Evolutionary conservation across 2,329 filamentous ascomycete genomes (phyloP), one percentile per base, ranked within the genome.

Genomic region (Penicillium sp.): DNA sequence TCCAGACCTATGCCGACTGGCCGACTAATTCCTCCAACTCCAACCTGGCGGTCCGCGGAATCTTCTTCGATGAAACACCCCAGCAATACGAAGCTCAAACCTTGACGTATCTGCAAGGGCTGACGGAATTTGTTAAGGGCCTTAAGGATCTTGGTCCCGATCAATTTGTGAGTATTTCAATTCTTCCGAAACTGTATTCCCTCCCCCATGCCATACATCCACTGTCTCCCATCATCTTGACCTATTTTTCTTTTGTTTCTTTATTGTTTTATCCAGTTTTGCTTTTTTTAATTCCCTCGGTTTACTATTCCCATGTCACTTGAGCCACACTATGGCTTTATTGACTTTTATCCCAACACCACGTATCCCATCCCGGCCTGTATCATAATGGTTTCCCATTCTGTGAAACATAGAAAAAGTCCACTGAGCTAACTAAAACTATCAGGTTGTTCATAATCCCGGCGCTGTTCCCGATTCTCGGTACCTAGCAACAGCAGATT

Each of bases 31-130:
- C 68, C 49, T 68, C 69, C 19, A 71, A 73, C 59, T 63, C 70
- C 13, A 70, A 70, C 40, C 66, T 81, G 50, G 68, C 74, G 23
- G 69, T 82, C 62, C 72, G 72, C 52, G 79, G 78, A 50, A 79
- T 81, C 62, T 81, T 81, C 65, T 76, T 81, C 56, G 79, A 81
- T 59, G 78, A 82, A 67, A 76, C 75, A 41, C 78, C 78, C 5
- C 69, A 75, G 48, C 53, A 70, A 59, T 78, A 74, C 63, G 66
- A 70, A 59, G 59, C 57, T 50, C 56, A 61, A 34, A 61, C 68
- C 23, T 62, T 70, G 53, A 61, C 61, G 48, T 78, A 75, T 60
- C 65, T 76, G 21, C 60, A 71, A 54, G 67, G 69, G 11, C 52
- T 77, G 36, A 72, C 68, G 5, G 56, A 62, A 36, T 60, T 72